Conservation (phyloP, 1,284 basidiomycete species). For the Ganoderma lucidum region DNA sequence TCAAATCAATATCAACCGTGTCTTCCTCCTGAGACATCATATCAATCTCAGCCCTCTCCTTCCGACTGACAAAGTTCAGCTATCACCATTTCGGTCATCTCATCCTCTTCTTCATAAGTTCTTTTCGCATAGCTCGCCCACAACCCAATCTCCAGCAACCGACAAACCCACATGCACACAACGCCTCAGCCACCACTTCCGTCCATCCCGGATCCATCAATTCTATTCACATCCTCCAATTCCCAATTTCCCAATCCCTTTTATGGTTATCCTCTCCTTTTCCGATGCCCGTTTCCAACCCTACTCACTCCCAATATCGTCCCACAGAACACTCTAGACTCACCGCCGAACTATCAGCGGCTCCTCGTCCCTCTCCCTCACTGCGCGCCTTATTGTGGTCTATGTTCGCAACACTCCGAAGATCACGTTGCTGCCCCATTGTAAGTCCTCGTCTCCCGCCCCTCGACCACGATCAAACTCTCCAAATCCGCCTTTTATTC, state of each 20-base stretch:
- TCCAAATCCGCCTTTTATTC: background rate
- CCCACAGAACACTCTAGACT: background rate
- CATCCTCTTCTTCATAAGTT: background rate
- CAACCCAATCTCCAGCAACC: background rate
- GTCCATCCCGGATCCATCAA: background rate
- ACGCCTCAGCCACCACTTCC: background rate
- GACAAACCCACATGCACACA: background rate
- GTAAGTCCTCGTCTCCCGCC: background rate
- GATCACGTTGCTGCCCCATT: background rate
- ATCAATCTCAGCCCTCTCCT: background rate
- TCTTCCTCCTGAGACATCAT: background rate
- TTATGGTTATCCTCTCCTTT: background rate
- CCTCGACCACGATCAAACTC: background rate
- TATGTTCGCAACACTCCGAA: background rate
- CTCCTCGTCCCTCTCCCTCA: background rate
- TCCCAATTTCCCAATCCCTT: background rate
- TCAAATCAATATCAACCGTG: background rate
- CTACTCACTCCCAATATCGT: conserved; percentile 1
- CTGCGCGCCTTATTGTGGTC: background rate
- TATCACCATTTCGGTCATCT: background rate
- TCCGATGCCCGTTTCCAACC: background rate
- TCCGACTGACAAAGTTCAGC: background rate
- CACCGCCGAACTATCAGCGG: background rate
- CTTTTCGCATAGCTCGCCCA: background rate
- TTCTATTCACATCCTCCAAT: background rate